phyloP scores from a whole-genome alignment of 2,329 filamentous ascomycete genomes.

The Pestalotiopsis sp. region DNA sequence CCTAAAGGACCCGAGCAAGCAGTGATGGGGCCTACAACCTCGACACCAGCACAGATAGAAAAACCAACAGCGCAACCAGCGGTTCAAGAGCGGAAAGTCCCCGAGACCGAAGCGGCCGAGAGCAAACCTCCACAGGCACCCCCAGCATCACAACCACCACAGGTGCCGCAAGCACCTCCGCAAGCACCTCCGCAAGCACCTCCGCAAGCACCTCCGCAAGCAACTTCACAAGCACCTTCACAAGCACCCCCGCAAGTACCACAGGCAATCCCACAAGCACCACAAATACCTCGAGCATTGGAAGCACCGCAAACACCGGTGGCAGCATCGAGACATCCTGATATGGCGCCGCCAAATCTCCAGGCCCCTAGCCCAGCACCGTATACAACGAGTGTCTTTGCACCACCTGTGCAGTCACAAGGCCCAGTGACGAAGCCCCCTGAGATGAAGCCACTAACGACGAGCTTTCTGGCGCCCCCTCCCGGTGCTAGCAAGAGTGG shows the following conservation, averaged over 20 bases:
- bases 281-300: slow-evolving; percentile 1
- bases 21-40: not conserved
- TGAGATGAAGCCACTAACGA: slow-evolving; percentile 29
- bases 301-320: slow-evolving; percentile 4
- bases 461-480: slow-evolving; percentile 34
- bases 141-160: not conserved
- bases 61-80: slow-evolving; percentile 22
- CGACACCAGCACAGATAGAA: slow-evolving; percentile 12
- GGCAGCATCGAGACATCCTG: slow-evolving; percentile 17
- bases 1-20: not conserved
- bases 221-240: not conserved
- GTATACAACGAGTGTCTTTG: slow-evolving; percentile 37
- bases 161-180: not conserved
- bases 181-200: not conserved
- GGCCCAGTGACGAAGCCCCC: slow-evolving; percentile 28
- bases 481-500: slow-evolving; percentile 30
- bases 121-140: not conserved
- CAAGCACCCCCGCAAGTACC: not conserved
- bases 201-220: not conserved
- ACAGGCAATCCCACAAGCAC: slow-evolving; percentile 18
- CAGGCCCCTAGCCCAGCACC: slow-evolving; percentile 28
- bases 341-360: slow-evolving; percentile 25
- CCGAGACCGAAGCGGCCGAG: not conserved
- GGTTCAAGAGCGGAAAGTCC: slow-evolving; percentile 15
- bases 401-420: slow-evolving; percentile 27